Evolutionary conservation across 169 alveolate species (phyloP).

Genomic region (Babesia ovis): DNA sequence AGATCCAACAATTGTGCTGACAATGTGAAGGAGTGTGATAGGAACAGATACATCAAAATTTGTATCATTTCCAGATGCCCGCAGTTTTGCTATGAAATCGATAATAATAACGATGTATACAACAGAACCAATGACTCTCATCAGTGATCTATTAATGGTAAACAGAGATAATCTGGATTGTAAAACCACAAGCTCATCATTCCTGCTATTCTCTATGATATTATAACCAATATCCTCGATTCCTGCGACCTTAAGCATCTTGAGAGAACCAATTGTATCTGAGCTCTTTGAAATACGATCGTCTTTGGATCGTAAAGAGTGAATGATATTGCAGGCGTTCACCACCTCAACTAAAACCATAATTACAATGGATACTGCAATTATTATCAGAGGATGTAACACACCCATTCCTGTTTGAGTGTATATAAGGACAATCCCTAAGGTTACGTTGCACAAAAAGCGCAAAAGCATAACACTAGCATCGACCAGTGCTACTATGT

Average conservation of each 20-base stretch:
- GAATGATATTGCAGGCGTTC: not conserved
- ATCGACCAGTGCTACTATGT: constrained; percentile 7
- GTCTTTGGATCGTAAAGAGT: constrained; percentile 4
- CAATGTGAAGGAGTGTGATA: constrained; percentile 38
- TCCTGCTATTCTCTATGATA: constrained; percentile 5
- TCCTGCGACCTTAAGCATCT: not conserved
- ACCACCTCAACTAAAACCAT: constrained; percentile 9
- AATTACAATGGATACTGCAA: not conserved
- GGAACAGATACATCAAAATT: constrained; percentile 30
- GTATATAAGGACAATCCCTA: constrained; percentile 16
- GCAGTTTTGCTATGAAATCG: constrained; percentile 38
- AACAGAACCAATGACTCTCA: constrained; percentile 1
- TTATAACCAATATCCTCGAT: constrained; percentile 26
- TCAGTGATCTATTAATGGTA: not conserved
- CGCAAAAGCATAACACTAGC: constrained; percentile 14
- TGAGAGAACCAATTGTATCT: constrained; percentile 1
- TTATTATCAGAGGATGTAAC: not conserved
- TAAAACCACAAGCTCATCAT: constrained; percentile 18
- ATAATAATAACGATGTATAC: constrained; percentile 24
- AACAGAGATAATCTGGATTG: not conserved
- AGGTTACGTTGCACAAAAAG: not conserved
- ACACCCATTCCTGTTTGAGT: constrained; percentile 14
- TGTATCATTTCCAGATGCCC: not conserved
- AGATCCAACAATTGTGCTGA: constrained; percentile 30
- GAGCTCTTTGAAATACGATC: constrained; percentile 13